Evolutionary conservation across 805 yeast genomes (phyloP).

Genomic region (Nakazawaea siamensis): DNA sequence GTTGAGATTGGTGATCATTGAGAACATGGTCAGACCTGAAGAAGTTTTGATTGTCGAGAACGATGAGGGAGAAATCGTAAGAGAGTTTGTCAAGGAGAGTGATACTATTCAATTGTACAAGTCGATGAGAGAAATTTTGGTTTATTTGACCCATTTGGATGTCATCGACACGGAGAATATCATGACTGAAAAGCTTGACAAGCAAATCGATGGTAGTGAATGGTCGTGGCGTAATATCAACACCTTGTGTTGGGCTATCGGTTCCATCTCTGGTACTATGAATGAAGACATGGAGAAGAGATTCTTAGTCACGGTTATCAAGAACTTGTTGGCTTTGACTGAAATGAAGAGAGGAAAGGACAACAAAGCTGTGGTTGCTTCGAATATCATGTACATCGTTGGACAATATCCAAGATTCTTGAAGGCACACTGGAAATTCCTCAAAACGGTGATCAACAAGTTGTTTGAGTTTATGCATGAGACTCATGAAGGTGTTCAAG

Average conservation of each 20-base stretch:
- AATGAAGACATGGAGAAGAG: conserved; percentile 95
- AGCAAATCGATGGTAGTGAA: conserved; percentile 92
- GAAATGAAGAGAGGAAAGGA: conserved; percentile 97
- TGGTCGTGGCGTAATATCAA: conserved; percentile 99
- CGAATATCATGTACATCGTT: conserved; percentile 98
- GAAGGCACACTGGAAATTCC: conserved; percentile 96
- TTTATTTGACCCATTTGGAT: conserved; percentile 90
- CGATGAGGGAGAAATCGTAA: conserved; percentile 97
- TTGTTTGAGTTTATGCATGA: conserved; percentile 98
- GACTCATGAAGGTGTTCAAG: conserved; percentile 99
- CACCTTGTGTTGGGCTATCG: conserved; percentile 98
- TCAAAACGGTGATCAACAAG: conserved; percentile 92
- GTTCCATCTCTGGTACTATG: conserved; percentile 98
- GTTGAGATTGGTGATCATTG: conserved; percentile 88
- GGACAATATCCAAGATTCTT: conserved; percentile 98
- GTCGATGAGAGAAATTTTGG: conserved; percentile 91
- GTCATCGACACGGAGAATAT: conserved; percentile 90
- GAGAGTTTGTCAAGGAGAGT: conserved; percentile 94
- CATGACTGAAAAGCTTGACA: conserved; percentile 84
- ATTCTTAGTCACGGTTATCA: conserved; percentile 87
- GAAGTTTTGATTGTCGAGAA: conserved; percentile 95
- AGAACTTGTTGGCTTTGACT: conserved; percentile 83
- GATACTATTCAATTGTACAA: conserved; percentile 95
- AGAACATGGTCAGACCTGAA: conserved; percentile 97
- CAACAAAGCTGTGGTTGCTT: conserved; percentile 97